Percentiles rank a stretch among this genome's conserved stretches.
phyloP scores from a whole-genome alignment of 192 early-diverging fungal species.

The Coemansia aciculifera region DNA sequence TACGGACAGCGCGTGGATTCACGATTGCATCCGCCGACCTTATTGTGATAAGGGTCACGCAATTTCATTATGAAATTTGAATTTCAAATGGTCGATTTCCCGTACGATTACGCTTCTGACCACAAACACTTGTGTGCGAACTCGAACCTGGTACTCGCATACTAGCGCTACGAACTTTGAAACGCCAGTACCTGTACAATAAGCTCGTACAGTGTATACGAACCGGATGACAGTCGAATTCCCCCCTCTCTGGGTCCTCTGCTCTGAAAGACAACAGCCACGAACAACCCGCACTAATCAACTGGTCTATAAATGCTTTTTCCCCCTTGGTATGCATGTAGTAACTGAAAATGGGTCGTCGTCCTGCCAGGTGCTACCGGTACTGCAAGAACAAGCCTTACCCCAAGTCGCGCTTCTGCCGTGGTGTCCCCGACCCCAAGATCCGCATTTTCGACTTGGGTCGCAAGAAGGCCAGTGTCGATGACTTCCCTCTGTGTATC shows the following conservation, averaged over 20 bases:
- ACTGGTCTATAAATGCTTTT: neutral
- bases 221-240: neutral
- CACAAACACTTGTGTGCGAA: neutral
- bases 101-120: neutral
- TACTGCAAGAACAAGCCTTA: slow-evolving; percentile 99
- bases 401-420: slow-evolving; percentile 97
- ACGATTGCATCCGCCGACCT: neutral
- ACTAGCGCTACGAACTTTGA: neutral
- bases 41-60: neutral
- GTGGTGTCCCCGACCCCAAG: slow-evolving; percentile 99
- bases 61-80: neutral
- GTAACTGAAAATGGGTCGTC: slow-evolving; percentile 81
- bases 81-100: neutral
- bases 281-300: neutral
- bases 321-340: neutral
- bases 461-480: slow-evolving; percentile 95
- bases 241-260: too few species aligned
- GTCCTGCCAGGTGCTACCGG: slow-evolving; percentile 98
- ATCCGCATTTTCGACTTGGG: slow-evolving; percentile 97
- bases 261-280: too few species aligned
- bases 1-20: neutral
- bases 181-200: neutral
- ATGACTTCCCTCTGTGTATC: slow-evolving; percentile 96
- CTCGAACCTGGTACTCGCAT: neutral
- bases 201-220: neutral